Evolutionary conservation across 306 rosid species (phyloP), one percentile per base, ranked within the genome.

Genomic region (Trichosanthes truncata): DNA sequence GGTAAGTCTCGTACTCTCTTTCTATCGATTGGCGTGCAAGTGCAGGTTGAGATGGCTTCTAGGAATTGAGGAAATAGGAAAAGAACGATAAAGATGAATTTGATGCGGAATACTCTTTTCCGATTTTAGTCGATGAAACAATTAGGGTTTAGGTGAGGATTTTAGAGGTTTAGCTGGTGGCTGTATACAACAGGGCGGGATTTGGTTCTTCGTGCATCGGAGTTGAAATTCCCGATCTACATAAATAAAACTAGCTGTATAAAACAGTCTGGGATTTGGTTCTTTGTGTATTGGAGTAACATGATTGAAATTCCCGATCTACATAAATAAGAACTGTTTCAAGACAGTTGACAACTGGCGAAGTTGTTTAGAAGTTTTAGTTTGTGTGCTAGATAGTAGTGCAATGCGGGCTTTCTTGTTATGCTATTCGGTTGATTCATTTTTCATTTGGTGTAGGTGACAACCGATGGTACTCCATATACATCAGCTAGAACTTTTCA

Each of bases 401-500:
- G 10, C 35, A 21, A 26, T n/a, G 36, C 17, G 14, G 41, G 23
- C 4, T 33, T 75, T 53, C 36, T 75, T 51, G 21, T 77, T 21
- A 23, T 77, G 48, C 17, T 77, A 3, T 77, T 38, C 41, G 60
- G 66, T 40, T 79, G 48, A 45, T 26, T 71, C 21, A 10, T 43
- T 36, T 66, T 81, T 49, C 29, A 63, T 79, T 76, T 36, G 80
- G 49, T 65, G 75, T 74, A 95, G 98, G 97, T 89, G 31, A 88
- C 90, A 1, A 57, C 84, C 1, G 89, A 90, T 9, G 94, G 91
- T 9, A 92, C 97, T 21, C 97, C 97, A 0, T 95, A 92, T 79
- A 83, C 89, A n/a, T 95, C 98, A 0, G 98, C 98, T 8, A 82
- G 88, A 11, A 83, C 81, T 1, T 94, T 95, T 25, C 95, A 92